A percentile compares a stretch with the other conserved stretches of the same genome.
phyloP scores from a whole-genome alignment of 2,329 filamentous ascomycete genomes.

The Blumeria hordei region DNA sequence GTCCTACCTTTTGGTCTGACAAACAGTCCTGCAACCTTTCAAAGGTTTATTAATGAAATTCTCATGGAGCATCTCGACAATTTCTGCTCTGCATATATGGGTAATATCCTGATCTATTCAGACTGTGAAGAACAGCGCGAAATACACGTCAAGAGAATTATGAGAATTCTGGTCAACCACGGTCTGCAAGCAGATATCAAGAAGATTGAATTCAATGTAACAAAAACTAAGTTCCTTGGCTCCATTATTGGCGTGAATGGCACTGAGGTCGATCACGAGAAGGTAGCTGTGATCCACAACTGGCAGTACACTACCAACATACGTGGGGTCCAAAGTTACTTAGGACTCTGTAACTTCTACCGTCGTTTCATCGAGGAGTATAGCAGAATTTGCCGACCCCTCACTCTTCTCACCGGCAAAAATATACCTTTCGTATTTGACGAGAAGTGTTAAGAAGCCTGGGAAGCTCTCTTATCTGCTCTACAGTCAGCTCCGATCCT shows the following conservation, averaged over 20 bases:
- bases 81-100: not conserved
- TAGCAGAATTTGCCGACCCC: not conserved
- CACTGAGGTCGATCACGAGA: not conserved
- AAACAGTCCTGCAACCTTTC: conserved; percentile 2
- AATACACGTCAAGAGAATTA: not conserved
- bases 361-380: not conserved
- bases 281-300: not conserved
- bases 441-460: not conserved
- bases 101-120: conserved; percentile 2
- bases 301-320: not conserved
- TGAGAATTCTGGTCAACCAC: not conserved
- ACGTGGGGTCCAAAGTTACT: not conserved
- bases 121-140: not conserved
- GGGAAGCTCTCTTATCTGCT: not conserved
- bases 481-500: not conserved
- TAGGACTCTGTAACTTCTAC: not conserved
- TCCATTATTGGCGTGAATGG: not conserved
- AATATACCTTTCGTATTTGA: not conserved
- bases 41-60: no score
- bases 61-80: not conserved
- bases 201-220: not conserved
- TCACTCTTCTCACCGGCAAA: not conserved
- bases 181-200: not conserved
- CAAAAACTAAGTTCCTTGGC: not conserved
- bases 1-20: not conserved